Evolutionary conservation across 805 yeast species (phyloP), one percentile per base, ranked within the genome.

Genomic region (Hanseniaspora nectarophila): DNA sequence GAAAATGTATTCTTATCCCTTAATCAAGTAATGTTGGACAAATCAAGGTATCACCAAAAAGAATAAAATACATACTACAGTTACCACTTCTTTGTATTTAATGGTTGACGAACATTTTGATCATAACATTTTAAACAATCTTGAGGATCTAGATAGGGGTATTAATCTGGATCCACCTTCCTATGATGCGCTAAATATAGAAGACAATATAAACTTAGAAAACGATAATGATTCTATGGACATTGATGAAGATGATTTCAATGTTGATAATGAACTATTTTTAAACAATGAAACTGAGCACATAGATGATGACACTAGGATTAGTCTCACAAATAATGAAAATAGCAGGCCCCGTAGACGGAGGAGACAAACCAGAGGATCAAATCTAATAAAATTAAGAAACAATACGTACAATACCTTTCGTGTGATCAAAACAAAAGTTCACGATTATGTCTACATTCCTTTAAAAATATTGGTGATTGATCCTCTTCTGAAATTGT

Each of bases 401-500:
- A 23, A 40, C n/a, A 16, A 31, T 45, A 16, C 44, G 3, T 21
- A 21, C 10, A n/a, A 42, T 9, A 13, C 24, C 4, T 37, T 61
- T 3, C 56, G 56, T 16, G 54, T 57, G 3, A 55, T 60, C 35
- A 56, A 56, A 44, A 54, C 46, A 12, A 56, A 55, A n/a, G 55
- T 69, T 45, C 61, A 61, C 43, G 56, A 64, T 10, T 62, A 60
- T 28, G 51, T 74, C n/a, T 59, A 68, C 2, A 45, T 57, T 15
- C 76, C 77, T 0, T 71, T 75, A 3, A 63, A 55, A 48, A 54
- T 67, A 35, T 63, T 65, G 13, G 58, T 74, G 4, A 59, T 76
- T 37, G 79, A 75, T 55, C 82, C 81, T 0, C 59, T 76, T 12
- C 74, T 71, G 1, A 69, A 67, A 42, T 43, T 68, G 1, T 69